phyloP scores from a whole-genome alignment of 2,329 filamentous ascomycete genomes.

The Graphilbum sp. region DNA sequence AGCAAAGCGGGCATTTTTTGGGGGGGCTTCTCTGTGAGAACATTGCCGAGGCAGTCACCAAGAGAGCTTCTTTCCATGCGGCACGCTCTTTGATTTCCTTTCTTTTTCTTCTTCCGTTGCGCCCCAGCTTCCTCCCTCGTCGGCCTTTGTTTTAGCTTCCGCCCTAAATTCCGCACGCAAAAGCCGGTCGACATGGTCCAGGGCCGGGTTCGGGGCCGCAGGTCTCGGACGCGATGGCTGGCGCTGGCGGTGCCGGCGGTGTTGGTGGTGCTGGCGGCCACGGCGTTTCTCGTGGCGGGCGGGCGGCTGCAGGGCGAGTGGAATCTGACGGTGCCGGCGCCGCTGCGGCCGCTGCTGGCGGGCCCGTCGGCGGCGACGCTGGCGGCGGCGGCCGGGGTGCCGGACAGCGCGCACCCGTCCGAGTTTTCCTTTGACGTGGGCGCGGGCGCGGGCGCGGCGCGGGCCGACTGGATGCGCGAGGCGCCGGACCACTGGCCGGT shows the following conservation, averaged over 20 bases:
- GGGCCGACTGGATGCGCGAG: constrained; percentile 25
- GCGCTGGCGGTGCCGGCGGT: background rate
- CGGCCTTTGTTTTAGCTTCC: no score
- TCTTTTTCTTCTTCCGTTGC: no score
- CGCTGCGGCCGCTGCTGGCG: background rate
- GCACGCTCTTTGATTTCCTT: no score
- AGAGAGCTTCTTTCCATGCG: no score
- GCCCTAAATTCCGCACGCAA: no score
- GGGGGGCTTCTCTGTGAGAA: no score
- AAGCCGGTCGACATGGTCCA: no score
- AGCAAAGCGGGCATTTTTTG: no score
- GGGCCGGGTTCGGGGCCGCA: background rate
- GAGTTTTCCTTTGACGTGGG: constrained; percentile 26
- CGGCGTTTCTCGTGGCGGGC: background rate
- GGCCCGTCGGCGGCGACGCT: background rate
- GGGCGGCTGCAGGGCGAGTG: background rate
- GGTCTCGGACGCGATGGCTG: background rate
- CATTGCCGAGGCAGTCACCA: no score
- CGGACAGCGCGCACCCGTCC: constrained; percentile 9
- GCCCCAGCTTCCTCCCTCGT: no score
- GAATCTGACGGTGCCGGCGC: background rate
- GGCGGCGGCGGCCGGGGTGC: background rate
- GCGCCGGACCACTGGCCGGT: constrained; percentile 25
- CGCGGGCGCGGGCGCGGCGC: constrained; percentile 12
- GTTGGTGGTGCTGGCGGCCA: no score